A percentile compares a stretch with the other conserved stretches of the same genome.
Evolutionary conservation across 1,284 basidiomycete species (phyloP).

Genomic region (Neonothopanus nambi): DNA sequence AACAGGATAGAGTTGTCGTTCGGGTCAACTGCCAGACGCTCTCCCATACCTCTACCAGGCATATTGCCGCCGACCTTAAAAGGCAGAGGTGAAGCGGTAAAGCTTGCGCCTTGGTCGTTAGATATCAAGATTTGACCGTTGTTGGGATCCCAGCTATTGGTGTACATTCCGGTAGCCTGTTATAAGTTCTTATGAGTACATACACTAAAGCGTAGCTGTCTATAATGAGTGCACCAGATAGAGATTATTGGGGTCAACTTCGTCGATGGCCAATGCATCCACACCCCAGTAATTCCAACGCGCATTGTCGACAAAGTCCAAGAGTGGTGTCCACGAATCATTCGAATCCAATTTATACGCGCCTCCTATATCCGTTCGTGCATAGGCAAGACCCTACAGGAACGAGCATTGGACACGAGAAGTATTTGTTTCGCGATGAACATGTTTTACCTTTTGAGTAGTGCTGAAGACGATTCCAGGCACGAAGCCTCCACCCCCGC

Average conservation of each 20-base stretch:
- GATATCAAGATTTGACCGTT: slow-evolving; percentile 68
- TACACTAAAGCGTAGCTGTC: background rate
- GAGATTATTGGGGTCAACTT: slow-evolving; percentile 53
- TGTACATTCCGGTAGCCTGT: slow-evolving; percentile 65
- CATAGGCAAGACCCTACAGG: slow-evolving; percentile 59
- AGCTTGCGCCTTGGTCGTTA: slow-evolving; percentile 56
- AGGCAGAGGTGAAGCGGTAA: slow-evolving; percentile 48
- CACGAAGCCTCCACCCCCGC: slow-evolving; percentile 49
- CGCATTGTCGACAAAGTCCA: slow-evolving; percentile 48
- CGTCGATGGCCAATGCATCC: slow-evolving; percentile 64
- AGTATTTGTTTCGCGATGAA: background rate
- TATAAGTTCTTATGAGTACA: background rate
- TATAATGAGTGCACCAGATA: slow-evolving; percentile 41
- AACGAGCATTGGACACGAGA: slow-evolving; percentile 10
- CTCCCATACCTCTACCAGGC: slow-evolving; percentile 29
- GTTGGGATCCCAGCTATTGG: slow-evolving; percentile 65
- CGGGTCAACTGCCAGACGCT: slow-evolving; percentile 60
- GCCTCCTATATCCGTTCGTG: slow-evolving; percentile 67
- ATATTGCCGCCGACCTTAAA: slow-evolving; percentile 59
- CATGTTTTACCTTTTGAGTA: slow-evolving; percentile 33
- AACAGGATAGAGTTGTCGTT: slow-evolving; percentile 42
- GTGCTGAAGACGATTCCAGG: slow-evolving; percentile 66
- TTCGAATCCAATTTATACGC: slow-evolving; percentile 63
- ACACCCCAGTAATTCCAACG: slow-evolving; percentile 67
- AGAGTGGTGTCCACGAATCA: slow-evolving; percentile 59